Base-by-base conservation (phyloP, 2,329 filamentous ascomycete species). In the Zarea fungicola region DNA sequence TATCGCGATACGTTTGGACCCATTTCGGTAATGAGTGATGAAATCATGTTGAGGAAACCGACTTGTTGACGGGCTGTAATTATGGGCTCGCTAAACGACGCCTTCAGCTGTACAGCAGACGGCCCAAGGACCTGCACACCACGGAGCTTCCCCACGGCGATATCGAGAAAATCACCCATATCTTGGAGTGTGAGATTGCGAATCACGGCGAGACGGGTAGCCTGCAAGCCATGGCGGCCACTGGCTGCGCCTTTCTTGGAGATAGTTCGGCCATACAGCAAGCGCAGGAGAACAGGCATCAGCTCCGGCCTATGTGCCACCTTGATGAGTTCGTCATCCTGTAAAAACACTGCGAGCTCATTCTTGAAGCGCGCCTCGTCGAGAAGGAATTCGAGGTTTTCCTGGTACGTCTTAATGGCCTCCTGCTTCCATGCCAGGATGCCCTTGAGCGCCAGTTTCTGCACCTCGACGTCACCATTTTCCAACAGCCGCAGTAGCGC, bases 351-450 rank as follows among this genome's bases (percentile, higher is more conserved):
- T 1, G 89, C 85, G n/a, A 99, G 77, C 63, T 97, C 92, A 60
- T 97, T 93, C 61, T 90, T 89, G 69, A 97, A 96, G 42, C 88
- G 81, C 21, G 87, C 84, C 54, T 97, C 93, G 56, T 99, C 93
- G 8, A 97, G 78, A 2, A 99, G 74, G 58, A 89, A 91, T 53
- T 89, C 78, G 21, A 99, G 69, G 57, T 91, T 89, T 57, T 96
- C 90, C 58, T 90, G 82, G 61, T 97, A 96, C 1, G 83, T 77
- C 52, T 77, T 78, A 42, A 99, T 74, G 8, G 78, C 82, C 2
- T 84, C 76, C 50, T 87, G 80, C 64, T 96, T 97, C 92, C 93
- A 99, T 0, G 89, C 81, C 45, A 96, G 75, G 7, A 99, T 80
- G 8, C 86, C 87, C 64, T 90, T 91, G 29, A 99, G 75, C 0